phyloP scores from a whole-genome alignment of 495 filamentous ascomycete genomes.

The Achaetomiella virescens region DNA sequence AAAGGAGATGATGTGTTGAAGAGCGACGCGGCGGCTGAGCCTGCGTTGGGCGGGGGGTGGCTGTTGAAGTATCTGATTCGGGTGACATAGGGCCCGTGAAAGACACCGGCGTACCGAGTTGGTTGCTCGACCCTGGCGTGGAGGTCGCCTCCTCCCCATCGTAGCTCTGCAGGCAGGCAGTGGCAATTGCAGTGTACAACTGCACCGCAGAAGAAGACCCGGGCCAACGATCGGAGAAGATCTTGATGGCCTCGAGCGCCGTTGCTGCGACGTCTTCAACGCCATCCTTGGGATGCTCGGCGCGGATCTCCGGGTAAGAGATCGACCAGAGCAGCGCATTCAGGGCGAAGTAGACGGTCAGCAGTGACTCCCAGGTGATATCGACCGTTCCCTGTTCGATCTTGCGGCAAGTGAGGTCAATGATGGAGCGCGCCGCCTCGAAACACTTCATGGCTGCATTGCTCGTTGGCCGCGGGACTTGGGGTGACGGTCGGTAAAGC shows the following conservation, averaged over 20 bases:
- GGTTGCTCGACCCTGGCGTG: conserved; percentile 48
- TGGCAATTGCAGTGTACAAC: conserved; percentile 73
- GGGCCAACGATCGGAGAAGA: conserved; percentile 79
- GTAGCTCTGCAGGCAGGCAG: conserved; percentile 77
- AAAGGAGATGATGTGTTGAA: conserved; percentile 44
- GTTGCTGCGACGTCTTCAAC: conserved; percentile 63
- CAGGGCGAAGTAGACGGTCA: conserved; percentile 78
- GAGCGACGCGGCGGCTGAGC: conserved; percentile 14
- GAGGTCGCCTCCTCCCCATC: conserved; percentile 48
- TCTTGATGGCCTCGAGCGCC: conserved; percentile 66
- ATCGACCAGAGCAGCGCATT: conserved; percentile 85
- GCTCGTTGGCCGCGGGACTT: conserved; percentile 74
- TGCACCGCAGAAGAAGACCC: conserved; percentile 76
- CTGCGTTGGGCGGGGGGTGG: conserved; percentile 14
- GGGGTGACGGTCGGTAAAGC: conserved; percentile 80
- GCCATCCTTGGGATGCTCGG: conserved; percentile 59
- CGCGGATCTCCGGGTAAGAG: conserved; percentile 75
- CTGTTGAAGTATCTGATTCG: conserved; percentile 29
- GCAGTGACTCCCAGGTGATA: conserved; percentile 85
- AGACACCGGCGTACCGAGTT: conserved; percentile 58
- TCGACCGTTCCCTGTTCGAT: conserved; percentile 69
- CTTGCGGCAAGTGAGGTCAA: conserved; percentile 69
- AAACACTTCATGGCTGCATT: conserved; percentile 71
- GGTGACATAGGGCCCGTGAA: conserved; percentile 41
- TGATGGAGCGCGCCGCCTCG: conserved; percentile 72